Evolutionary conservation across 108 stramenopile genomes (phyloP).

Genomic region (Nannochloropsis gaditana): DNA sequence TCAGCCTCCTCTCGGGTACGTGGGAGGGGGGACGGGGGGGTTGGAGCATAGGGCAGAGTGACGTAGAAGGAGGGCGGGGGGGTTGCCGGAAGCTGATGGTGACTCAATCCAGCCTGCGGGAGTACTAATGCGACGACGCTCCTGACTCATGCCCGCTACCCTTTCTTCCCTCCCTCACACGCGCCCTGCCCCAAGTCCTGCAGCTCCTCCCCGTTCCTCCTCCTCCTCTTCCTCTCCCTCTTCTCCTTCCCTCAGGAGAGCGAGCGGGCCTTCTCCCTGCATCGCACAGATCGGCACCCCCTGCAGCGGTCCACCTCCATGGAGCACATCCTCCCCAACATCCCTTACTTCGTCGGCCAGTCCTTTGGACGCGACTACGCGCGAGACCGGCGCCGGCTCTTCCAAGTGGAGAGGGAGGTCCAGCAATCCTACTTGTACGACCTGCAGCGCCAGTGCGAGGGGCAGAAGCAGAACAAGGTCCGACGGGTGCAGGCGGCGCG

Average conservation of each 20-base stretch:
- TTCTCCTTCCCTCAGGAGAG: neutral
- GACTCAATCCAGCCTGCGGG: too few species aligned
- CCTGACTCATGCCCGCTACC: neutral
- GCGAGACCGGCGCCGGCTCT: neutral
- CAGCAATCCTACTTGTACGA: slow-evolving; percentile 12
- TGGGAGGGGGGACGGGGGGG: neutral
- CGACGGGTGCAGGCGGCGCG: neutral
- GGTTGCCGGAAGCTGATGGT: neutral
- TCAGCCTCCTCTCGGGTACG: neutral
- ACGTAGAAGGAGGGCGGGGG: neutral
- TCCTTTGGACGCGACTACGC: neutral
- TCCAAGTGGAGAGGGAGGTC: neutral
- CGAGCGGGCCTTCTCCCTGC: neutral
- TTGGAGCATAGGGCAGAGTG: neutral
- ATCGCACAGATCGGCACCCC: neutral
- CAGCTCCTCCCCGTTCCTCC: neutral
- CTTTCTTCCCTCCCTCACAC: neutral
- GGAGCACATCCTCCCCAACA: neutral
- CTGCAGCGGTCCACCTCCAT: neutral
- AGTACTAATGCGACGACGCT: too few species aligned
- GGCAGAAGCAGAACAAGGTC: slow-evolving; percentile 15
- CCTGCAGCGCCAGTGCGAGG: slow-evolving; percentile 18
- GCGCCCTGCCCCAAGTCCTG: neutral
- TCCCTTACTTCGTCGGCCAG: neutral
- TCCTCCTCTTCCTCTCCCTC: neutral